Conservation (phyloP, 345 rosid species). For the Moringa oleifera region DNA sequence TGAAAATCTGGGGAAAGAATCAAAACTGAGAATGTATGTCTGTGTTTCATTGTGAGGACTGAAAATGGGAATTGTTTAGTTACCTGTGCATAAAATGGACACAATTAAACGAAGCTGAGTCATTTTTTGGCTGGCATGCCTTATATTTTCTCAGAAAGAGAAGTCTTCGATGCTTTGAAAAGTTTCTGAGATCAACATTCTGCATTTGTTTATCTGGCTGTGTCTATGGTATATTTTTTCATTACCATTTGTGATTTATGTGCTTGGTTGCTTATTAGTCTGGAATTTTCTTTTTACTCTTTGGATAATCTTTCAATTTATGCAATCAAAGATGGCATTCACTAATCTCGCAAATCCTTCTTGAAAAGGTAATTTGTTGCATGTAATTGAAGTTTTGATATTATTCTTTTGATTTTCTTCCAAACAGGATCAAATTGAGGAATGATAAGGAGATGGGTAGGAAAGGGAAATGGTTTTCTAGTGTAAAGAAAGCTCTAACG, state of each 20-base stretch:
- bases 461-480: slow-evolving; percentile 90
- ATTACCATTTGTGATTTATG: not conserved
- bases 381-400: no score
- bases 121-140: no score
- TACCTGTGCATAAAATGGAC: not conserved
- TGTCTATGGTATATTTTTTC: slow-evolving; percentile 3
- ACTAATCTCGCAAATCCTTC: slow-evolving; percentile 3
- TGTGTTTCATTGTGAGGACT: not conserved
- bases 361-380: not conserved
- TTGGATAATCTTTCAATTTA: not conserved
- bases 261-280: not conserved
- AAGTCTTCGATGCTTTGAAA: not conserved
- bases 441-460: slow-evolving; percentile 73
- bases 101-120: no score
- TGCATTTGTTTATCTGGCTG: not conserved
- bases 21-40: not conserved
- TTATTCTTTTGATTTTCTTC: slow-evolving; percentile 3
- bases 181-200: no score
- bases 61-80: not conserved
- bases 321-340: not conserved
- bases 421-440: slow-evolving; percentile 15
- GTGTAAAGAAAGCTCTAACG: slow-evolving; percentile 78
- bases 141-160: no score
- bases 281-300: not conserved
- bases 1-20: slow-evolving; percentile 1